phyloP scores from a whole-genome alignment of 805 yeast species.

The Starmerella vaccinii region DNA sequence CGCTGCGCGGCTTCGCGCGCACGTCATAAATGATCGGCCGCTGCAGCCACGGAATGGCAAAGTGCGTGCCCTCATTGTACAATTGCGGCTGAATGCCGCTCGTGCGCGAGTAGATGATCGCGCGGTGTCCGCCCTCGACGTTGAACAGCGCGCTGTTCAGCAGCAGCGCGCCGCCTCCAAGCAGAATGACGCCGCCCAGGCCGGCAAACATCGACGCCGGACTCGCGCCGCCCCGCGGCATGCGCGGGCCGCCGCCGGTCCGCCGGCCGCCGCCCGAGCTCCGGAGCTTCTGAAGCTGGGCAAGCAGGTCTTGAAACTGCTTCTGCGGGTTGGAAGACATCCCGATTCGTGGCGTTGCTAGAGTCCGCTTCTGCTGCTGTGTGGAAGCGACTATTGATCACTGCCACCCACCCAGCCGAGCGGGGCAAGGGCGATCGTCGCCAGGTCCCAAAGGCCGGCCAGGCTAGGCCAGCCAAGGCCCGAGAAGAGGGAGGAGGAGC shows the following conservation, averaged over 20 bases:
- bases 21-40: slow-evolving; percentile 88
- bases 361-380: too few relatives aligned
- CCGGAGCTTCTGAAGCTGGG: slow-evolving; percentile 16
- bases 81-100: slow-evolving; percentile 76
- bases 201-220: slow-evolving; percentile 55
- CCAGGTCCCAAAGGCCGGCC: too few relatives aligned
- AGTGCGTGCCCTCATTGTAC: slow-evolving; percentile 89
- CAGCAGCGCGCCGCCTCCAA: slow-evolving; percentile 49
- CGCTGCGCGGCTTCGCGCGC: slow-evolving; percentile 93
- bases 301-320: slow-evolving; percentile 21
- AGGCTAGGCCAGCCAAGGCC: not conserved
- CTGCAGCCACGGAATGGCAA: slow-evolving; percentile 89
- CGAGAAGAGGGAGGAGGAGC: not conserved
- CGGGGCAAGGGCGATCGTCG: too few relatives aligned
- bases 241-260: slow-evolving; percentile 9
- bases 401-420: not conserved
- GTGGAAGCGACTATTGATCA: slow-evolving; percentile 4
- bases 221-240: slow-evolving; percentile 31
- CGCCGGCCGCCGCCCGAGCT: slow-evolving; percentile 5
- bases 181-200: slow-evolving; percentile 46
- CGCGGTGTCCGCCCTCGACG: slow-evolving; percentile 99
- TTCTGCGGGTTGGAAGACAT: slow-evolving; percentile 18
- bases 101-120: slow-evolving; percentile 80
- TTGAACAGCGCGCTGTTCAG: slow-evolving; percentile 53
- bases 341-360: slow-evolving; percentile 5